A percentile compares a stretch with the other conserved stretches of the same genome.
Evolutionary conservation across 495 filamentous ascomycete species (phyloP).

Genomic region (Podospora pseudoanserina): DNA sequence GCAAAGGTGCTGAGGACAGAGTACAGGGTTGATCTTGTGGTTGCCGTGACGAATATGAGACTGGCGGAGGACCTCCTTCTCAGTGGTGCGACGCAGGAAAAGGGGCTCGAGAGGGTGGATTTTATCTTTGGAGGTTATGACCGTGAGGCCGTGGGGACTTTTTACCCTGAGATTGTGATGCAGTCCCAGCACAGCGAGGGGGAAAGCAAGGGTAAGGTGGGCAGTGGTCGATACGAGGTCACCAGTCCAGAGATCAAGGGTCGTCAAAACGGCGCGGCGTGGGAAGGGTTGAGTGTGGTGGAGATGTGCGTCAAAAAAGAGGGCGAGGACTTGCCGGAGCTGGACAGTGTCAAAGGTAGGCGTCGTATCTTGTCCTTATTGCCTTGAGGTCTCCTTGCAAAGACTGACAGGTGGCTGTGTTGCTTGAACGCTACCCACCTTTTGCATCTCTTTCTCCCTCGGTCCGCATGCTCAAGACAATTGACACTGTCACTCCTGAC

Average conservation of each 20-base stretch:
- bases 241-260: neutral
- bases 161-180: neutral
- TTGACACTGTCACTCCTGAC: neutral
- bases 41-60: constrained; percentile 3
- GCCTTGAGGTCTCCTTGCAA: neutral
- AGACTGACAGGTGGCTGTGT: neutral
- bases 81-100: neutral
- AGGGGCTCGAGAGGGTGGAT: neutral
- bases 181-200: neutral
- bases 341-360: neutral
- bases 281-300: neutral
- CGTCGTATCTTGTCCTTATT: neutral
- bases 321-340: neutral
- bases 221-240: neutral
- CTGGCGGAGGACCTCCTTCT: neutral
- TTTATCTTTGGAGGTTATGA: constrained; percentile 6
- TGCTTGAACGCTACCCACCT: neutral
- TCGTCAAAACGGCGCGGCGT: neutral
- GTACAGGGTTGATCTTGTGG: neutral
- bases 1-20: neutral
- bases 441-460: neutral
- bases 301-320: neutral
- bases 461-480: neutral
- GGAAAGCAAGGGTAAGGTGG: neutral
- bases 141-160: neutral